These are phyloP conservation scores for Blepharisma stoltei DNA, from an alignment of 73 alveolate genomes.

Conservation along the genomic window DNA sequence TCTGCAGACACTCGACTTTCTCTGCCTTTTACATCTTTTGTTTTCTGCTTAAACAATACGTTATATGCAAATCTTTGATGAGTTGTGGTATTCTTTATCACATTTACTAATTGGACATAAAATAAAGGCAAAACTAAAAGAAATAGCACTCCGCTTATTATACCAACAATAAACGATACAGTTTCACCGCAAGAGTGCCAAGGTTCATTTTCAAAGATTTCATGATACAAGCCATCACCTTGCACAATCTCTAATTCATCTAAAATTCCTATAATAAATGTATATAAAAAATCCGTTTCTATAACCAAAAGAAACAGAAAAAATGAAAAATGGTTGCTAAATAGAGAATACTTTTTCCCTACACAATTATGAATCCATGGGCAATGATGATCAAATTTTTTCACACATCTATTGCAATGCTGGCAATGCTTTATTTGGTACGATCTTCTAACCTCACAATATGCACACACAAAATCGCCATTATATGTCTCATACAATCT, in stretches of 20 bases:
- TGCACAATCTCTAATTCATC: neutral
- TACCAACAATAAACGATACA: neutral
- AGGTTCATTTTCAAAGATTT: neutral
- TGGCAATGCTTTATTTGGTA: slow-evolving; percentile 63
- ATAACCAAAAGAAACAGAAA: slow-evolving; percentile 15
- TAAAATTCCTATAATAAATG: neutral
- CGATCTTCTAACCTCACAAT: slow-evolving; percentile 56
- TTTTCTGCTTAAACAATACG: neutral
- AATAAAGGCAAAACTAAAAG: slow-evolving; percentile 22
- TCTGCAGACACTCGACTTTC: neutral
- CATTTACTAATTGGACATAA: slow-evolving; percentile 2
- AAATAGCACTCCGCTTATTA: slow-evolving; percentile 2
- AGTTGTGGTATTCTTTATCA: slow-evolving; percentile 13
- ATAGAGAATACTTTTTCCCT: slow-evolving; percentile 35
- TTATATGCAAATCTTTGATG: slow-evolving; percentile 29
- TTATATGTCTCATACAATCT: slow-evolving; percentile 33
- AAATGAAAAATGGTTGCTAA: slow-evolving; percentile 31
- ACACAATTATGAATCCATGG: slow-evolving; percentile 76
- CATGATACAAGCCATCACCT: neutral
- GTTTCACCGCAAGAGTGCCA: neutral
- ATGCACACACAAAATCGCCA: slow-evolving; percentile 50
- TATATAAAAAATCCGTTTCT: neutral
- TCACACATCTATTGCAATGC: slow-evolving; percentile 70
- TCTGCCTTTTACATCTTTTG: neutral
- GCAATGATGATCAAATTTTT: slow-evolving; percentile 81